Conservation (phyloP, 306 rosid genomes). For the Arachis hypogaea region DNA sequence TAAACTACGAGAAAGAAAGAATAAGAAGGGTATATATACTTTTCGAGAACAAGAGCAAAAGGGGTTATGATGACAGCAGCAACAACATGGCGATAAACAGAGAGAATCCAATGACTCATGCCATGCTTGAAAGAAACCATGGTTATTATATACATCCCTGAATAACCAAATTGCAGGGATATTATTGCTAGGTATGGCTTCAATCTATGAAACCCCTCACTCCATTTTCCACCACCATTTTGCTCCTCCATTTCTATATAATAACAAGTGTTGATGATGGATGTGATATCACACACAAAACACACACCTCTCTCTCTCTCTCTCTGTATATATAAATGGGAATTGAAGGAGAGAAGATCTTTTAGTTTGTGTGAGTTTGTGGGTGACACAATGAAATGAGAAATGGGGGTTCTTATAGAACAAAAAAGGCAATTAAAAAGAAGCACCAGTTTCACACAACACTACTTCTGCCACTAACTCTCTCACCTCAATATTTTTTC, state of each 20-base stretch:
- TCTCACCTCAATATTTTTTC: conserved; percentile 41
- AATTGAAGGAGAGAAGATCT: neutral
- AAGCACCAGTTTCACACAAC: conserved; percentile 47
- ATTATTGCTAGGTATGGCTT: conserved; percentile 90
- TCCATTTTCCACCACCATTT: conserved; percentile 32
- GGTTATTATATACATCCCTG: conserved; percentile 90
- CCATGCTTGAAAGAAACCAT: conserved; percentile 93
- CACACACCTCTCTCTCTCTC: neutral
- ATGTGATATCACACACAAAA: conserved; percentile 22
- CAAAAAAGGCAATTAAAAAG: conserved; percentile 35
- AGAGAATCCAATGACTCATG: conserved; percentile 85
- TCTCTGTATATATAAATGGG: no score
- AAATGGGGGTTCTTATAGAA: conserved; percentile 39
- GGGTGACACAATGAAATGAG: conserved; percentile 41
- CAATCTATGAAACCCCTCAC: conserved; percentile 39
- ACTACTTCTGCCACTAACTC: conserved; percentile 50
- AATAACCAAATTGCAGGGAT: conserved; percentile 85
- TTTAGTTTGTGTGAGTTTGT: conserved; percentile 37
- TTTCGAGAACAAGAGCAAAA: conserved; percentile 81
- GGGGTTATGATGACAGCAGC: conserved; percentile 73
- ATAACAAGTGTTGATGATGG: neutral
- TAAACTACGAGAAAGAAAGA: no score
- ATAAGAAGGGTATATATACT: conserved; percentile 32
- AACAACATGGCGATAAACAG: conserved; percentile 85
- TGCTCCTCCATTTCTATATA: conserved; percentile 50